phyloP scores from a whole-genome alignment of 306 rosid genomes.

The Fragaria vesca region DNA sequence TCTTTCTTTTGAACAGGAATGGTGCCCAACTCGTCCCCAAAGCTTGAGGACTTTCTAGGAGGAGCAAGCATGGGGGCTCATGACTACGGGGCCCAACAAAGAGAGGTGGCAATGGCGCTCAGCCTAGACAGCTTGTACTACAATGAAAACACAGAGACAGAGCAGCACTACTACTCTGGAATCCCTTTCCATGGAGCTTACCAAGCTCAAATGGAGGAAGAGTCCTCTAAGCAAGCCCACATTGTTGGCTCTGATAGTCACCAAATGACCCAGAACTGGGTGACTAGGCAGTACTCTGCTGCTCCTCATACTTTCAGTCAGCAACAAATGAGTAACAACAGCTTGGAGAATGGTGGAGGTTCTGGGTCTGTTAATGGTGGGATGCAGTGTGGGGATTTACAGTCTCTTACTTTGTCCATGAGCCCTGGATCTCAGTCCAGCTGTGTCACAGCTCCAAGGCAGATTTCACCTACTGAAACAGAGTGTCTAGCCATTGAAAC shows the following conservation, averaged over 20 bases:
- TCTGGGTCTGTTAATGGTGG: slow-evolving; percentile 40
- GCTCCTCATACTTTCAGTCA: slow-evolving; percentile 25
- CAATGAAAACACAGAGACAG: slow-evolving; percentile 43
- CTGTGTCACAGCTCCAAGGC: slow-evolving; percentile 71
- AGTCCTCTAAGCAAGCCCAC: slow-evolving; percentile 40
- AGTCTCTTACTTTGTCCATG: slow-evolving; percentile 74
- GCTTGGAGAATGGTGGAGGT: slow-evolving; percentile 31
- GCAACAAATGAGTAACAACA: slow-evolving; percentile 41
- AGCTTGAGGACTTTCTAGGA: slow-evolving; percentile 85
- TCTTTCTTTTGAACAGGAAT: slow-evolving; percentile 35
- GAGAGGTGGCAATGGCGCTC: slow-evolving; percentile 66
- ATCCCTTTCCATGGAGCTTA: slow-evolving; percentile 44
- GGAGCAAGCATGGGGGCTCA: slow-evolving; percentile 69
- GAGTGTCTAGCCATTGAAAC: slow-evolving; percentile 51
- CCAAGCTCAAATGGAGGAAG: slow-evolving; percentile 46
- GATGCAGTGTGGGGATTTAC: slow-evolving; percentile 62
- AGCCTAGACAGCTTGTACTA: slow-evolving; percentile 80
- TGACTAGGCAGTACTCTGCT: slow-evolving; percentile 38
- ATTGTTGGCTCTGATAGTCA: slow-evolving; percentile 29
- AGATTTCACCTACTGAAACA: slow-evolving; percentile 58
- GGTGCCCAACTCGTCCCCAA: slow-evolving; percentile 73
- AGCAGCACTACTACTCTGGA: slow-evolving; percentile 53
- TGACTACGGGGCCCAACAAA: slow-evolving; percentile 58
- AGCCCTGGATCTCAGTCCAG: slow-evolving; percentile 98
- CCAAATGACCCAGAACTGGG: slow-evolving; percentile 54